Conservation (phyloP, 2,329 filamentous ascomycete genomes). For the Cladophialophora exuberans region DNA sequence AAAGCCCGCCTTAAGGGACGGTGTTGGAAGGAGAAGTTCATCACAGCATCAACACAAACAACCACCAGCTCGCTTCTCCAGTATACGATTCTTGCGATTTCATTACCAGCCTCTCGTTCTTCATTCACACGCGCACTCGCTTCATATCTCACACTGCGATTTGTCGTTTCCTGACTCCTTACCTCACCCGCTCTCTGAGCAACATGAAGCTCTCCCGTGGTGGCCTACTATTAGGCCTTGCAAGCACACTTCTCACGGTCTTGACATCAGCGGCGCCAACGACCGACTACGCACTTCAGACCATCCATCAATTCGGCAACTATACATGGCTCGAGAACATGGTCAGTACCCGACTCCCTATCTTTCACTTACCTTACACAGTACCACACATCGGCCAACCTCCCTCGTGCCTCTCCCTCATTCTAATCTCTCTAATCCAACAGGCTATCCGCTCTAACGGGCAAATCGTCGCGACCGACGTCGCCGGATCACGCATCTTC, state of each 20-base stretch:
- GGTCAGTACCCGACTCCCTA: not conserved
- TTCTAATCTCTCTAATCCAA: no score
- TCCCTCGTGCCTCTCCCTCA: no score
- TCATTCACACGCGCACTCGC: no score
- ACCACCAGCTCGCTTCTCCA: no score
- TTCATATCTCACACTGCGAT: not conserved
- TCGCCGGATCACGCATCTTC: not conserved
- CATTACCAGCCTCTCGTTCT: no score
- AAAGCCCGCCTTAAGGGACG: no score
- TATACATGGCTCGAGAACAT: conserved; percentile 1
- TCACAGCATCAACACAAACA: no score
- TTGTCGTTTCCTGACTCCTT: not conserved
- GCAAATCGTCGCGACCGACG: conserved; percentile 2
- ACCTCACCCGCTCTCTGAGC: not conserved
- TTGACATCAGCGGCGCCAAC: not conserved
- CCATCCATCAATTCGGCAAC: conserved; percentile 2
- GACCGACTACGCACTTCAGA: not conserved
- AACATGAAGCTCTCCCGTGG: not conserved
- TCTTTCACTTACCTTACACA: not conserved
- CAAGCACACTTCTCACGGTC: not conserved
- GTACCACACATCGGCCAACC: no score
- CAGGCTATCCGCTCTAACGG: not conserved
- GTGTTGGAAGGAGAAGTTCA: no score
- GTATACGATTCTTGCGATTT: no score
- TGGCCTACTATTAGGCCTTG: not conserved